Percentiles rank a stretch among this genome's conserved stretches.
Evolutionary conservation across 2,329 filamentous ascomycete species (phyloP).

Genomic region (Trichoderma sp.): DNA sequence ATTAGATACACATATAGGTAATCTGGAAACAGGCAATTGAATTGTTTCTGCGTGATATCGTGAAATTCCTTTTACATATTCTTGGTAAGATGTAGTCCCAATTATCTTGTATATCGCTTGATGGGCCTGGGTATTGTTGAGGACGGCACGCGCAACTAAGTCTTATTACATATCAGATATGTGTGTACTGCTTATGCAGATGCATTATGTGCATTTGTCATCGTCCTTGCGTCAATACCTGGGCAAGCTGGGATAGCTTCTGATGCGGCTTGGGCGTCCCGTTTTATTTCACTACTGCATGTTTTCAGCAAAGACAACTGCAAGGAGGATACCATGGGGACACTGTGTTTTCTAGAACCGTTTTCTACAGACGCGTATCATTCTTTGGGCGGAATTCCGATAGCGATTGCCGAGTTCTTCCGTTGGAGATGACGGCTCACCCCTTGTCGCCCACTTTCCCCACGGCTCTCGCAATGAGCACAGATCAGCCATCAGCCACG

Average conservation of each 20-base stretch:
- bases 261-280: not conserved
- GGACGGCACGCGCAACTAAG: not conserved
- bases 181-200: not conserved
- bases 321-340: fast-evolving
- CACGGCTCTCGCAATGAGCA: not conserved
- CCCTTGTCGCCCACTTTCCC: not conserved
- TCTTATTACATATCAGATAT: not conserved
- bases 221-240: not conserved
- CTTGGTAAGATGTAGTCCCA: too few relatives aligned
- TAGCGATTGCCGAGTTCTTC: not conserved
- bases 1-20: too few relatives aligned
- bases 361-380: not conserved
- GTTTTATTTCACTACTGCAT: not conserved
- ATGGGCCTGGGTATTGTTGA: not conserved
- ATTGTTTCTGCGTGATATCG: too few relatives aligned
- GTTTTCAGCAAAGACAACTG: not conserved
- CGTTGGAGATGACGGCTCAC: not conserved
- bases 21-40: too few relatives aligned
- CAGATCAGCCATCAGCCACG: not conserved
- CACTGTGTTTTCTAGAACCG: not conserved
- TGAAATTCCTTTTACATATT: too few relatives aligned
- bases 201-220: not conserved
- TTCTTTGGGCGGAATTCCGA: not conserved
- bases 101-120: not conserved
- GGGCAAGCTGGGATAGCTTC: not conserved